Evolutionary conservation across 106 monocot genomes (phyloP), one percentile per base, ranked within the genome.

Genomic region (Ottelia alismoides): DNA sequence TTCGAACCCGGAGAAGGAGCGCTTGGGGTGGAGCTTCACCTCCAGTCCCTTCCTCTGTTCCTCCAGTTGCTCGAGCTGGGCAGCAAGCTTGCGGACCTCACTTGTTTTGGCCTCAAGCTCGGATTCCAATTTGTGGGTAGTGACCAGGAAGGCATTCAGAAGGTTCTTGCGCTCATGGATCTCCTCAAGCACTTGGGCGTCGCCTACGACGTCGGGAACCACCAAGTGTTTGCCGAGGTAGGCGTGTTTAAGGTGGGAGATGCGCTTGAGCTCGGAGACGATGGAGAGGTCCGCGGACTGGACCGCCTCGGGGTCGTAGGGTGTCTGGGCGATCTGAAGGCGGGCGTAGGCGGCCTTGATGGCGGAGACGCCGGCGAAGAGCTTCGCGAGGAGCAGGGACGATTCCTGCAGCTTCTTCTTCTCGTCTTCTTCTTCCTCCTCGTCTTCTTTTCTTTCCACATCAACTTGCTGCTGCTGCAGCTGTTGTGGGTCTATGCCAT

Each of bases 301-400:
- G 44, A 92, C 69, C 32, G 76, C 51, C 1, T 64, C 76, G n/a
- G 79, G 68, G 44, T 84, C 72, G 65, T 81, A 93, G 0, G 93
- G 93, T 12, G 56, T 27, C 60, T 93, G 88, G 1, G 83, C 88
- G 32, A 81, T 26, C 71, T 93, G 93, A 21, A 93, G 65, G 65
- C 81, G 74, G 10, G 84, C 93, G 50, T 93, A 93, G 20, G 80
- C 51, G 7, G 93, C 83, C 67, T 93, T 93, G 53, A 93, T 51
- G 44, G 88, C 72, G 11, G 93, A 77, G 51, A 77, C 27, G 19
- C 55, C 55, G 7, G 88, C 75, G 62, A 93, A 93, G 46, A 93
- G 60, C 11, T 73, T 54, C 3, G 84, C 75, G 40, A 74, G 27
- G 48, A 90, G 57, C n/a, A 58, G 31, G 21, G 1, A 1, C 27